Evolutionary conservation across 2,329 filamentous ascomycete species (phyloP), one percentile per base, ranked within the genome.

Genomic region (Verticillium dahliae): DNA sequence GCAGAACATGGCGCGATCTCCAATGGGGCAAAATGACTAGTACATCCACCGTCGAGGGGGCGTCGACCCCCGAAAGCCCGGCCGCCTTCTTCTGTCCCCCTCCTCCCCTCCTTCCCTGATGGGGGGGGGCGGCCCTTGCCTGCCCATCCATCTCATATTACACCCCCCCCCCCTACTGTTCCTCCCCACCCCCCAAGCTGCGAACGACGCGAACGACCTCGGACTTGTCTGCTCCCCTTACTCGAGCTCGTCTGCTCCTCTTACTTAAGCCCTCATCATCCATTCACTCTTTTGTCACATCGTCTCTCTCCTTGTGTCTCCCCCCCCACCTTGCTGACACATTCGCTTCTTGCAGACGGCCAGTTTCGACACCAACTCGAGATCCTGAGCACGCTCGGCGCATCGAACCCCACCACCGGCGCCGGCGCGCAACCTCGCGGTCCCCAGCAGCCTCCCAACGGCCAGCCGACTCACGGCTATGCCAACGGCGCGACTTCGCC

Each of bases 381-480:
- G 71, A 72, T 79, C 63, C 67, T 78, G 56, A 75, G 77, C 67
- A 75, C 71, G 61, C 75, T 76, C 74, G 64, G 61, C 52, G 75
- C 68, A 67, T 66, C 66, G 69, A 72, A 60, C 65, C 57, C 71
- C 52, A 67, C 74, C n/a, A 69, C 71, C 55, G 68, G 70, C 56
- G 62, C 73, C 50, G 65, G 67, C 27, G 65, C 67, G 60, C 64
- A 65, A 45, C 61, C 62, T 35, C 63, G 62, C 35, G 65, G 64
- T 66, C 65, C 71, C 38, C 64, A 69, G 22, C 70, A 72, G 61
- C 69, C 73, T 22, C 66, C 68, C 56, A 65, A 68, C 63, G 66
- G 71, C 65, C 70, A 71, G 64, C 67, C 74, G 41, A 68, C 74
- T 68, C 80, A 81, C 79, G 80, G 78, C 70, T 81, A 81, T 72